Evolutionary conservation across 1,284 basidiomycete species (phyloP), one percentile per base, ranked within the genome.

Genomic region (Trichosporon sp.): DNA sequence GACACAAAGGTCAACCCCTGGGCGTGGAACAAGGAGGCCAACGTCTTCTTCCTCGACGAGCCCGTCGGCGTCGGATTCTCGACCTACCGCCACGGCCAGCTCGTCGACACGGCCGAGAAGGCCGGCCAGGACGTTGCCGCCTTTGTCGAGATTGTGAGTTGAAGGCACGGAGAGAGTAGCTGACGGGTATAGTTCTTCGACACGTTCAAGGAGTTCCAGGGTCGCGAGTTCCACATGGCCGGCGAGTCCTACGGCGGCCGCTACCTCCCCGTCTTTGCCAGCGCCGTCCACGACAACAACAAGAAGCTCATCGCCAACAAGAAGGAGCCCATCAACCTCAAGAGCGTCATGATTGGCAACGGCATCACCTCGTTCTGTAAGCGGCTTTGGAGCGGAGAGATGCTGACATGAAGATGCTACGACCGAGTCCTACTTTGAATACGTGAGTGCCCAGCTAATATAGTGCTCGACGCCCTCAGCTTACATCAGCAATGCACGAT

Each of bases 261-360:
- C 25, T 94, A 93, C 80, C 85, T 95, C 8, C 93, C 93, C 0
- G 84, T 93, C 5, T 95, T 92, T 73, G 93, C 92, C 0, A 85
- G 90, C 1, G 88, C 88, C 18, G 87, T 95, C 0, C 89, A 90
- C 58, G 92, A 95, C 80, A 89, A 91, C 72, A 95, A 95, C 78
- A 82, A 86, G 6, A 78, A 80, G 31, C 84, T 91, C 13, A 79
- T 86, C 12, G 83, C 86, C n/a, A 86, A 85, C 0, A 90, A 89
- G 1, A 78, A 89, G 74, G 87, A 87, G 6, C 89, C 91, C 0
- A 87, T 95, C 75, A 94, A 95, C 77, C 84, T 95, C 6, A 86
- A 88, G 63, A 91, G 90, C 18, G 85, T 92, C 38, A 87, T 94
- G 84, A 92, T 95, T 65, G 92, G 93, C 86, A 84, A 83, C 71